Conservation (phyloP, 1,284 basidiomycete species). For the Malassezia japonica region DNA sequence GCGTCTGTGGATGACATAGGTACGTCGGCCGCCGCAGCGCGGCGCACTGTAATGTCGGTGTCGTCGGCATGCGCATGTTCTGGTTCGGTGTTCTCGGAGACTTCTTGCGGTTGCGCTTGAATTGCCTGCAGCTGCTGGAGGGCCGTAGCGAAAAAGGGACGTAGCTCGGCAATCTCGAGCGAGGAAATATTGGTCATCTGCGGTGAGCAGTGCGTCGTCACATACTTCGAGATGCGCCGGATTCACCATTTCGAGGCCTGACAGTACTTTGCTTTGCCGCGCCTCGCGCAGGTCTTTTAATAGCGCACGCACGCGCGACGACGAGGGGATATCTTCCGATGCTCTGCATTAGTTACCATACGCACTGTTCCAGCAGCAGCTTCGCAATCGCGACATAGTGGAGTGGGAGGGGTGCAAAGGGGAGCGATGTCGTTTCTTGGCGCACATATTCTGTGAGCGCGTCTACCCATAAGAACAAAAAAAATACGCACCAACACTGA, state of each 20-base stretch:
- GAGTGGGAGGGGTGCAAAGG: slow-evolving; percentile 51
- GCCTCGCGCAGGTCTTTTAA: slow-evolving; percentile 90
- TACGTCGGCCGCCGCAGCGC: no score
- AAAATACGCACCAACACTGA: slow-evolving; percentile 62
- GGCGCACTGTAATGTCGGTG: background rate
- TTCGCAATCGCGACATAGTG: slow-evolving; percentile 81
- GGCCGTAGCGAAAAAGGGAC: slow-evolving; percentile 39
- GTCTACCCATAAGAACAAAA: background rate
- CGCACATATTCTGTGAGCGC: slow-evolving; percentile 3
- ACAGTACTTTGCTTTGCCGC: slow-evolving; percentile 80
- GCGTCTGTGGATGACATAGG: no score
- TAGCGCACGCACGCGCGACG: slow-evolving; percentile 69
- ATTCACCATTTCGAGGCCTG: slow-evolving; percentile 58
- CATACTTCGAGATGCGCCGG: slow-evolving; percentile 61
- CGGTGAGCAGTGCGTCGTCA: slow-evolving; percentile 51
- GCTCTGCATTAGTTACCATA: slow-evolving; percentile 57
- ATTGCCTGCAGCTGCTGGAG: slow-evolving; percentile 30
- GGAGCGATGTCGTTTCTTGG: slow-evolving; percentile 5
- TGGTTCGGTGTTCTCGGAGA: background rate
- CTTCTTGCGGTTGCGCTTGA: background rate
- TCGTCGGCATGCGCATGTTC: no score
- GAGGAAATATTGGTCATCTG: slow-evolving; percentile 46
- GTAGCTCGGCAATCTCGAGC: slow-evolving; percentile 39
- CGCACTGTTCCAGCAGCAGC: slow-evolving; percentile 77
- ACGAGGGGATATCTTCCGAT: slow-evolving; percentile 71